Base-by-base conservation (phyloP, 768 basidiomycete species). In the Amanita thiersii region DNA sequence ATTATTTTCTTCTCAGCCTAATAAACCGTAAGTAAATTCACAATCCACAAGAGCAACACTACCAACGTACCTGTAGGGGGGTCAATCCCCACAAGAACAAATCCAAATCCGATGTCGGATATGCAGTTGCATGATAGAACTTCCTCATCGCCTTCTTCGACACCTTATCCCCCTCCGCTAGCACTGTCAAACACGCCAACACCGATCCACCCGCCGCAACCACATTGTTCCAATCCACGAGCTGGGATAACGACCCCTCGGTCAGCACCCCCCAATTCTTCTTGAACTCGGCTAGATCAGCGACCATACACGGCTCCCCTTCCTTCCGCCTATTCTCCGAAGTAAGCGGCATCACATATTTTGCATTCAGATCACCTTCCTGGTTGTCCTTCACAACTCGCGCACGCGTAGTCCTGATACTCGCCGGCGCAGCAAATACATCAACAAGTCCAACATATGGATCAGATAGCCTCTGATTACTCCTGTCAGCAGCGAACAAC, bases 211-310 rank as follows among this genome's bases (percentile, higher is more conserved):
- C 78, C 30, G 77, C 77, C 23, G 69, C 77, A 12, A 80, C 62
- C 45, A 81, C 73, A 49, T 80, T 79, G 57, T 65, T 75, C 77
- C 78, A 81, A 49, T 79, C 70, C 28, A 62, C 18, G 12, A 80
- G 60, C 50, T 79, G 76, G 5, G 73, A 75, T 8, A 81, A 60
- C 3, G 76, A 75, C 2, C 73, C 73, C 50, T 82, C 78, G 10
- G 70, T 72, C 56, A 82, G 81, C 29, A 80, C 62, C 7, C 67
- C 43, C 78, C 78, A 82, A 50, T 77, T 78, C 60, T 69, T 71
- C 60, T 70, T 71, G 64, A 79, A 82, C 37, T 75, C 72, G 14
- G 77, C 77, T 8, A 78, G 52, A 47, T 59, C 60, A 1, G 59
- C 48, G 7, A 72, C 73, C 60, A 73, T 76, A 35, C 65, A 60